Conservation (phyloP, 1,284 basidiomycete genomes). For the Afroboletus lepidellus region DNA sequence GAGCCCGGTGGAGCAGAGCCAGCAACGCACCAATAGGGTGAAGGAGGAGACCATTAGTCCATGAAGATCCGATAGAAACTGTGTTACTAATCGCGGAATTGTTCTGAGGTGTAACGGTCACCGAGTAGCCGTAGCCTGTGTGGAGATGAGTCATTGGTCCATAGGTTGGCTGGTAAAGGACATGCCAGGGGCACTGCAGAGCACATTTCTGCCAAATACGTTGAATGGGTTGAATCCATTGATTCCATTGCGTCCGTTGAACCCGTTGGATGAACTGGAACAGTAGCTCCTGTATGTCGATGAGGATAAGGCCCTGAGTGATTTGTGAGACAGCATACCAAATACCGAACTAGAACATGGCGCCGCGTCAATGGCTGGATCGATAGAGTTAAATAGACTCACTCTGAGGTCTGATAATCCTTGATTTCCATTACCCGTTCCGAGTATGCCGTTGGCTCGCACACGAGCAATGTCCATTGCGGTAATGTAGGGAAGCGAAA, state of each 20-base stretch:
- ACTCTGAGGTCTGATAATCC: slow-evolving; percentile 53
- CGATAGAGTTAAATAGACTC: slow-evolving; percentile 33
- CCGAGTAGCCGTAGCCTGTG: slow-evolving; percentile 55
- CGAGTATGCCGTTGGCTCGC: slow-evolving; percentile 40
- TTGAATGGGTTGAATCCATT: no score
- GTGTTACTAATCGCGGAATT: slow-evolving; percentile 19
- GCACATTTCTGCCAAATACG: slow-evolving; percentile 13
- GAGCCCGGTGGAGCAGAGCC: slow-evolving; percentile 1
- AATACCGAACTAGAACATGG: slow-evolving; percentile 28
- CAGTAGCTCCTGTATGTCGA: slow-evolving; percentile 27
- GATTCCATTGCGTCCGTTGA: no score
- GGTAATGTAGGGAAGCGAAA: slow-evolving; percentile 66
- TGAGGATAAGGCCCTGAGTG: slow-evolving; percentile 6
- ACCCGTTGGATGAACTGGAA: slow-evolving; percentile 5
- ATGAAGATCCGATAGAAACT: slow-evolving; percentile 52
- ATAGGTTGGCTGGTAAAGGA: slow-evolving; percentile 16
- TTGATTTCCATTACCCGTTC: slow-evolving; percentile 29
- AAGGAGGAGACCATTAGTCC: slow-evolving; percentile 71
- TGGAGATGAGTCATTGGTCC: slow-evolving; percentile 3
- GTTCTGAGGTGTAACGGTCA: slow-evolving; percentile 30
- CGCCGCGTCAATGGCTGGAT: slow-evolving; percentile 7
- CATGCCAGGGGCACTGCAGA: slow-evolving; percentile 16
- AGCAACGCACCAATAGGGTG: slow-evolving; percentile 64
- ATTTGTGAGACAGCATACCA: slow-evolving; percentile 19
- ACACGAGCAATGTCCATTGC: slow-evolving; percentile 63